Base-by-base conservation (phyloP, 345 rosid genomes). In the Theobroma cacao region DNA sequence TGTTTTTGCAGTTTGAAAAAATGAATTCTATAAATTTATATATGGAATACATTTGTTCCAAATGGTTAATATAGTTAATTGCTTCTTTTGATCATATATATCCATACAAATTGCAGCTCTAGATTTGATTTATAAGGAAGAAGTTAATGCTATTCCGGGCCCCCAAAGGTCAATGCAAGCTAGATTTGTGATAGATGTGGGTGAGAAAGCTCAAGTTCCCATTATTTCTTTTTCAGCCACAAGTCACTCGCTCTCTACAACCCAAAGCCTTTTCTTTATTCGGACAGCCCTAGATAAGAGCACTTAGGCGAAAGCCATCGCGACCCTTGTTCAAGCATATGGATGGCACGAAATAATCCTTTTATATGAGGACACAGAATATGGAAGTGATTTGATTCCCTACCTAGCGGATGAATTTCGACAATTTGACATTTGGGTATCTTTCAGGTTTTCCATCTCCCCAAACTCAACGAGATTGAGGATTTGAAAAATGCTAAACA, bases 261-360 rank as follows among this genome's bases (percentile, higher is more conserved):
- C 20, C 2, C 67, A 38, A 41, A 75, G 52, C 55, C 72, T 34
- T 6, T 85, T 63, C 68, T 85, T 87, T 12, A 13, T 85, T 55
- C 78, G 84, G 24, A 82, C 84, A 26, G 59, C 81, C 3, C 81
- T 74, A 24, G 69, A 79, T 24, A 84, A 84, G 65, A 67, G 83
- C 5, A 55, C 76, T 33, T 85, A 88, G 56, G 88, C 72, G 2
- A 70, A 76, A 71, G 88, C 79, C 3, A 81, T 86, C 12, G 62
- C 75, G 0, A 43, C 87, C 28, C 31, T 82, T 1, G 55, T 89
- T 22, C 78, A 79, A 20, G 79, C 81, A 2, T 87, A 70, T 20
- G 61, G 79, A 41, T 87, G 90, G 90, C 79, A 77, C 28, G 78
- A 82, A 75, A 79, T 65, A n/a, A 83, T 83, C 15, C 81, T 78